Conservation (phyloP, 1,284 basidiomycete species). For the Rhodotorula sp. region DNA sequence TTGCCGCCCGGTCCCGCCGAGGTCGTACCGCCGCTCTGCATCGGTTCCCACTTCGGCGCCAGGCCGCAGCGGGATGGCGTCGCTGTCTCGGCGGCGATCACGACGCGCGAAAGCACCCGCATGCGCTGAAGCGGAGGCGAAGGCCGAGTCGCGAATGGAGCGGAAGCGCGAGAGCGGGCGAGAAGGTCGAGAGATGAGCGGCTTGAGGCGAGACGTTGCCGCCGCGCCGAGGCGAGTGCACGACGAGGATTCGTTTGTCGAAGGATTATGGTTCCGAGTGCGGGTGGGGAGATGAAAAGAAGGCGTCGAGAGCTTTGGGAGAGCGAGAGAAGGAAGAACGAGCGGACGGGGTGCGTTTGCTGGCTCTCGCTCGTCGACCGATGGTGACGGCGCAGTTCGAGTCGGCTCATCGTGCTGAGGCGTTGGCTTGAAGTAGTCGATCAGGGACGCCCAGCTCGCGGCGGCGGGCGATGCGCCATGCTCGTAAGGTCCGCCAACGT, state of each 20-base stretch:
- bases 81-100: background rate
- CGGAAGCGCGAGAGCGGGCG: background rate
- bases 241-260: background rate
- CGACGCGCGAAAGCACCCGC: background rate
- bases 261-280: background rate
- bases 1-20: background rate
- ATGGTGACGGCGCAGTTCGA: background rate
- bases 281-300: background rate
- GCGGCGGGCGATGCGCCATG: background rate
- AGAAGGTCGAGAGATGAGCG: background rate
- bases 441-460: slow-evolving; percentile 8
- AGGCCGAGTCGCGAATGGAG: background rate
- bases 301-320: background rate
- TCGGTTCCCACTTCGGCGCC: background rate
- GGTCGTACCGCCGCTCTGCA: background rate
- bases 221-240: background rate
- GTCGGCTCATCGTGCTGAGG: background rate
- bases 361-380: background rate
- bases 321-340: background rate
- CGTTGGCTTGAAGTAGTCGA: slow-evolving; percentile 7
- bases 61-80: background rate
- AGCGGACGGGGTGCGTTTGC: background rate
- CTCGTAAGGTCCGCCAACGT: background rate
- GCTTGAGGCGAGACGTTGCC: background rate
- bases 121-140: background rate